A percentile compares a stretch with the other conserved stretches of the same genome.
phyloP scores from a whole-genome alignment of 768 basidiomycete species.

The Macrolepiota dolichaula region DNA sequence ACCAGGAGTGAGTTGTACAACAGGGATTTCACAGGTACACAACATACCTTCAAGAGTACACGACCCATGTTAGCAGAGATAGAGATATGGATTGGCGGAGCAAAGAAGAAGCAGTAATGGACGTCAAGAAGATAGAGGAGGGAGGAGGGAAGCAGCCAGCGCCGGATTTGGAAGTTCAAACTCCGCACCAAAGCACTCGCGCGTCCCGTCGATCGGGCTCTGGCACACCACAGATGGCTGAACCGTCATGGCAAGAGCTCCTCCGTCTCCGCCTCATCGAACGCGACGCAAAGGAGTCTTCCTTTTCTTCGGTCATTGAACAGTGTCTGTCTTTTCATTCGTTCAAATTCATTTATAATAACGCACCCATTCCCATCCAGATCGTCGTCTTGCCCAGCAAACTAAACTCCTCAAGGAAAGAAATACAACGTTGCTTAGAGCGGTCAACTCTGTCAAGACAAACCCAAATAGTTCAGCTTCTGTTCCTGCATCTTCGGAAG shows the following conservation, averaged over 20 bases:
- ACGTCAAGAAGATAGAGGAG: conserved; percentile 15
- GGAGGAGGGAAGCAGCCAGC: conserved; percentile 14
- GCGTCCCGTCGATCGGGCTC: conserved; percentile 8
- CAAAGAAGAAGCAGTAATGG: conserved; percentile 12
- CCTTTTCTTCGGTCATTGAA: conserved; percentile 83
- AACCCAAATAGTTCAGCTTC: conserved; percentile 61
- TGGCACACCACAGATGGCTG: conserved; percentile 53
- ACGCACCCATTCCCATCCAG: conserved; percentile 36
- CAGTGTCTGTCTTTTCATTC: conserved; percentile 63
- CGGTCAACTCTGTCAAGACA: conserved; percentile 68
- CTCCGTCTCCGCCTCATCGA: conserved; percentile 76
- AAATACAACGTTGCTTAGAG: conserved; percentile 84
- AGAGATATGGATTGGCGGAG: conserved; percentile 15
- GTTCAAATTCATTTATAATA: conserved; percentile 15
- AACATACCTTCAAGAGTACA: conserved; percentile 75
- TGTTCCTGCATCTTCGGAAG: conserved; percentile 61
- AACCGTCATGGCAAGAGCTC: conserved; percentile 82
- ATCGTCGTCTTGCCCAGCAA: conserved; percentile 88
- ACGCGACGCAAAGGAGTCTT: conserved; percentile 78
- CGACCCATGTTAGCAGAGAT: conserved; percentile 60
- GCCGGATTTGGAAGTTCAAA: conserved; percentile 35
- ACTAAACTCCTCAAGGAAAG: conserved; percentile 90
- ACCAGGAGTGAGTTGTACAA: conserved; percentile 1
- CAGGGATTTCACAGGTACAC: background rate
- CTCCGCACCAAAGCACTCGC: conserved; percentile 28